Percentiles rank a stretch among this genome's conserved stretches.
phyloP scores from a whole-genome alignment of 495 filamentous ascomycete species.

The Annulohypoxylon bovei region DNA sequence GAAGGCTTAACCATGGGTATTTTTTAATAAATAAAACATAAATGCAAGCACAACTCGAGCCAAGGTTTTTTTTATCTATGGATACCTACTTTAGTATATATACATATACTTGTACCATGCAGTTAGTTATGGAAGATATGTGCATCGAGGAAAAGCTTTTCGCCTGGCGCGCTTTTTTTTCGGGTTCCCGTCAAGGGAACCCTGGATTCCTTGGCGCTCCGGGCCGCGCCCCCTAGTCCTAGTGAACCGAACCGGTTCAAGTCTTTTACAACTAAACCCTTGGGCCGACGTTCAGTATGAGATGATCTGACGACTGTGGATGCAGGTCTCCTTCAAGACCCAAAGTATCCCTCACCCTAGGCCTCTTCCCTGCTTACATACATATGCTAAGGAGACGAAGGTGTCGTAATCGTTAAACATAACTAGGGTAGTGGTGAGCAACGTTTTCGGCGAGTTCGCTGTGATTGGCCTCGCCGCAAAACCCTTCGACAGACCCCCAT shows the following conservation, averaged over 20 bases:
- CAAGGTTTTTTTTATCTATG: too few relatives aligned
- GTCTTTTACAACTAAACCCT: background rate
- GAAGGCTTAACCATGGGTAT: too few relatives aligned
- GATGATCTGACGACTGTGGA: background rate
- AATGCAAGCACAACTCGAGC: too few relatives aligned
- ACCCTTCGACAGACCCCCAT: background rate
- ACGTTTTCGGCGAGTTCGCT: background rate
- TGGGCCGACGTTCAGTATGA: background rate
- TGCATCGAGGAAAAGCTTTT: background rate
- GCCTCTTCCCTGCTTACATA: background rate
- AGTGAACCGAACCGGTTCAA: background rate
- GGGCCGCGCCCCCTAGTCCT: background rate
- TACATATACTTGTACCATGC: too few relatives aligned
- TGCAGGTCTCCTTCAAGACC: background rate
- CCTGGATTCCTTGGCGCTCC: background rate
- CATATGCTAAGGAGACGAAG: background rate
- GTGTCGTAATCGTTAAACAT: background rate
- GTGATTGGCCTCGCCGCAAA: background rate
- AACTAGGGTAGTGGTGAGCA: background rate
- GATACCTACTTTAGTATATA: too few relatives aligned
- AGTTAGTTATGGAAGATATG: background rate
- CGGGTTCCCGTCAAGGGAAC: background rate
- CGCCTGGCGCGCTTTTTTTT: background rate
- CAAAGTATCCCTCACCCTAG: background rate
- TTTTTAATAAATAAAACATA: too few relatives aligned